Conservation (phyloP, 1,284 basidiomycete genomes). For the Fomitopsis betulina region DNA sequence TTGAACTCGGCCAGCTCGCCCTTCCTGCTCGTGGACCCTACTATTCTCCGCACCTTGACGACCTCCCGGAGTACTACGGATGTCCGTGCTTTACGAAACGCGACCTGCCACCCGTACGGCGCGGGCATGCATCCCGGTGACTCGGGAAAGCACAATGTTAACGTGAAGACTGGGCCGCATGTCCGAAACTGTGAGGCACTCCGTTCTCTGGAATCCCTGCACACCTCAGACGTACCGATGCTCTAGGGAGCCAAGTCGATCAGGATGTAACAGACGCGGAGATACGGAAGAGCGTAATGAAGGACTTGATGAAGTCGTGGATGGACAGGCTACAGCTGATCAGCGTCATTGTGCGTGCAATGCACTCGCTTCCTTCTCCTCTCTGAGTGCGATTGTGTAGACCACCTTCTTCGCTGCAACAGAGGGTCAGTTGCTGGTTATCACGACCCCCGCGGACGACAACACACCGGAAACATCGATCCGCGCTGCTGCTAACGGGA, state of each 20-base stretch:
- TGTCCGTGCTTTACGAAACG: neutral
- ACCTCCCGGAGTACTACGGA: neutral
- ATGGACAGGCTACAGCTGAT: constrained; percentile 57
- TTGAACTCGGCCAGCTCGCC: constrained; percentile 5
- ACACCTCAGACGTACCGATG: neutral
- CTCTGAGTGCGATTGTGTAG: constrained; percentile 24
- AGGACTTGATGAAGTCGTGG: constrained; percentile 52
- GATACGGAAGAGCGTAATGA: constrained; percentile 39
- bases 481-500: constrained; percentile 39
- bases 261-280: constrained; percentile 44
- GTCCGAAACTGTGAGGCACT: neutral
- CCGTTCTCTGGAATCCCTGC: neutral
- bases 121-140: neutral
- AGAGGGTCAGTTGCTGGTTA: constrained; percentile 49
- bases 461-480: constrained; percentile 12
- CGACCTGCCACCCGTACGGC: no score
- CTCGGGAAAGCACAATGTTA: neutral
- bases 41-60: constrained; percentile 1
- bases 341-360: constrained; percentile 36
- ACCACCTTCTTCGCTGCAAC: constrained; percentile 61
- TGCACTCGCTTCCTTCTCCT: neutral
- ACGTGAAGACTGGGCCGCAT: neutral
- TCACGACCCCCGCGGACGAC: constrained; percentile 28
- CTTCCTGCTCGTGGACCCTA: neutral
- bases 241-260: constrained; percentile 40